These are phyloP conservation scores for Thalassiosira mediterranea DNA, from an alignment of 352 stramenopile species.

Conservation along the genomic window DNA sequence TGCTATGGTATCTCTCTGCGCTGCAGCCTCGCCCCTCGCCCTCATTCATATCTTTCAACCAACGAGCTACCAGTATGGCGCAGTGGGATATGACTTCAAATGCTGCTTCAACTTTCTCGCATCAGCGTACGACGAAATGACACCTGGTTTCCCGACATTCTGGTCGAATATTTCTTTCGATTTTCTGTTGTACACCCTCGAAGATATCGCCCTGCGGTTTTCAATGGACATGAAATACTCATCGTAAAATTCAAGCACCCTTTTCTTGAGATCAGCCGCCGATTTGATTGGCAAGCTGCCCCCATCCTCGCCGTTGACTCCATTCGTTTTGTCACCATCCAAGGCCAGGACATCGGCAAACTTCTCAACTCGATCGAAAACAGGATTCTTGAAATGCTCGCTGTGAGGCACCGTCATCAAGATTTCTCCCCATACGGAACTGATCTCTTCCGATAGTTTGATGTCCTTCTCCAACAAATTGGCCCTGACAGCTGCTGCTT, in stretches of 20 bases:
- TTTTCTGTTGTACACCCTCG: slow-evolving; percentile 75
- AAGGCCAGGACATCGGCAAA: slow-evolving; percentile 70
- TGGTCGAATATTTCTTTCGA: slow-evolving; percentile 67
- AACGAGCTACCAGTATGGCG: slow-evolving; percentile 63
- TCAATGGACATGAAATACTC: slow-evolving; percentile 51
- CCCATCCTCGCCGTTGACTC: slow-evolving; percentile 9
- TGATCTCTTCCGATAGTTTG: slow-evolving; percentile 76
- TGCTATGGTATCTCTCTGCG: too few relatives aligned
- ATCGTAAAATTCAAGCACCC: slow-evolving; percentile 76
- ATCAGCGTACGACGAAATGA: slow-evolving; percentile 73
- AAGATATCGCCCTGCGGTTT: slow-evolving; percentile 58
- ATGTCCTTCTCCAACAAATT: slow-evolving; percentile 77
- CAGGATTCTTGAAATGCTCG: slow-evolving; percentile 58
- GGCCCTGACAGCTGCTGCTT: slow-evolving; percentile 71
- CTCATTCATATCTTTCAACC: slow-evolving; percentile 1
- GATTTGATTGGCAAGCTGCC: slow-evolving; percentile 43
- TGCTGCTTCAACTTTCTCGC: slow-evolving; percentile 75
- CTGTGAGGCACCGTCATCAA: slow-evolving; percentile 51
- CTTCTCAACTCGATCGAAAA: slow-evolving; percentile 71
- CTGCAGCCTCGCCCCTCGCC: too few relatives aligned
- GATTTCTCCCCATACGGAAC: slow-evolving; percentile 75
- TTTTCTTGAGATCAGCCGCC: slow-evolving; percentile 64
- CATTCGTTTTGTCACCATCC: slow-evolving; percentile 21
- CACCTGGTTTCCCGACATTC: slow-evolving; percentile 60
- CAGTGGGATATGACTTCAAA: slow-evolving; percentile 66